Percentiles rank a stretch among this genome's conserved stretches.
Evolutionary conservation across 441 rosid genomes (phyloP).

Genomic region (Omphalea diandra): DNA sequence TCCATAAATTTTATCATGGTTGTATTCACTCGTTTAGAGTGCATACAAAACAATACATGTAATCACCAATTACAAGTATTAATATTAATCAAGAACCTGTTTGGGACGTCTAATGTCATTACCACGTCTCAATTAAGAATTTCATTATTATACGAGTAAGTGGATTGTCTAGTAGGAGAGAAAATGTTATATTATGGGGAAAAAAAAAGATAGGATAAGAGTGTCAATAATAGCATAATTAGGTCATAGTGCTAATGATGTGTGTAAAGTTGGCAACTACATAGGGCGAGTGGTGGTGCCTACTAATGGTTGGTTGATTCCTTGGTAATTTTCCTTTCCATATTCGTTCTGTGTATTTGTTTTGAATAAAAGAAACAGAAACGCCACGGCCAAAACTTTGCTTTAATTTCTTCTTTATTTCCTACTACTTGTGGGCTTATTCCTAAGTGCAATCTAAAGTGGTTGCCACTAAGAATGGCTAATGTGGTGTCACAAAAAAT

Average conservation of each 20-base stretch:
- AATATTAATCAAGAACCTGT: neutral
- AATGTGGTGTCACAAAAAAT: constrained; percentile 21
- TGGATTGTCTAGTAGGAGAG: constrained; percentile 46
- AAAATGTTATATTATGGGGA: neutral
- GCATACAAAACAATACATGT: too few relatives aligned
- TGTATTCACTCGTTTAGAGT: too few relatives aligned
- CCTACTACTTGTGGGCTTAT: constrained; percentile 34
- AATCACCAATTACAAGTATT: too few relatives aligned
- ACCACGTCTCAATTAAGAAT: neutral
- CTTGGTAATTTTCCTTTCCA: constrained; percentile 39
- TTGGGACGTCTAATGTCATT: neutral
- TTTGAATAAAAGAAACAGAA: constrained; percentile 27
- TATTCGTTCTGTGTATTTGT: constrained; percentile 17
- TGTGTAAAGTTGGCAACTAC: constrained; percentile 26
- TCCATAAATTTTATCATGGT: too few relatives aligned
- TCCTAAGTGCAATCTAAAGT: constrained; percentile 59
- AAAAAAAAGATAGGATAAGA: constrained; percentile 30
- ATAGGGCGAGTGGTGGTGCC: constrained; percentile 26
- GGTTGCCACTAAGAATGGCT: constrained; percentile 70
- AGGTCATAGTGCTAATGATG: constrained; percentile 25
- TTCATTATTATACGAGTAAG: neutral
- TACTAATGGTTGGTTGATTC: constrained; percentile 32
- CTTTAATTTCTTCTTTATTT: neutral
- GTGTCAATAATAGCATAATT: constrained; percentile 13
- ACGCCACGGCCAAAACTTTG: constrained; percentile 50